Evolutionary conservation across 2,329 filamentous ascomycete genomes (phyloP).

Genomic region (Tolypocladium guangdongense): DNA sequence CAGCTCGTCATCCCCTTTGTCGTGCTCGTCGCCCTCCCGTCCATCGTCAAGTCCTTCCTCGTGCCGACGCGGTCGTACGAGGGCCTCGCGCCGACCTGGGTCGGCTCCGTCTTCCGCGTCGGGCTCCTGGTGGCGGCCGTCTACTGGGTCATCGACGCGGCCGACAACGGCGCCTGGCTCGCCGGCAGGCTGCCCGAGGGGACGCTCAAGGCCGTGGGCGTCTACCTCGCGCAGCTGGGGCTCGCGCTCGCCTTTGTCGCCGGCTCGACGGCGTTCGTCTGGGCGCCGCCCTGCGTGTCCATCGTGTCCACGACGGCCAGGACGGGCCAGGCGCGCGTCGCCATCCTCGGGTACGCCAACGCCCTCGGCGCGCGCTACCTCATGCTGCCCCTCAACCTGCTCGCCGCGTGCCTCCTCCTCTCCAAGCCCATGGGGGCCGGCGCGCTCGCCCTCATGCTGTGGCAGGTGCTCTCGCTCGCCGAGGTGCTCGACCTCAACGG

Average conservation of each 20-base stretch:
- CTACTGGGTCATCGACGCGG: conserved; percentile 85
- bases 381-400: conserved; percentile 68
- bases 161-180: conserved; percentile 78
- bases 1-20: conserved; percentile 71
- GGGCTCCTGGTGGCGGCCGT: conserved; percentile 65
- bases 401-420: conserved; percentile 65
- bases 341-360: conserved; percentile 85
- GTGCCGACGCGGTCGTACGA: conserved; percentile 76
- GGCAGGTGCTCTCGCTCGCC: conserved; percentile 76
- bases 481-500: conserved; percentile 52
- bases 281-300: conserved; percentile 73
- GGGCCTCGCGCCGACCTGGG: conserved; percentile 74
- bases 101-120: conserved; percentile 66
- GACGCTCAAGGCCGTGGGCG: conserved; percentile 60
- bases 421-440: conserved; percentile 93
- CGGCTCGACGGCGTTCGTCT: conserved; percentile 75
- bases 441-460: conserved; percentile 68
- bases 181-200: conserved; percentile 40
- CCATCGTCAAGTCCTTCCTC: conserved; percentile 71
- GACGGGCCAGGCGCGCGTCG: conserved; percentile 46
- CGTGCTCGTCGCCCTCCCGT: conserved; percentile 61
- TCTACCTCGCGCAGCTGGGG: conserved; percentile 68
- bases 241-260: conserved; percentile 73
- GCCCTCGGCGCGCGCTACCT: conserved; percentile 87
- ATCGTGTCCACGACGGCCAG: conserved; percentile 45